Conservation (phyloP, 306 rosid genomes). For the Leucaena leucocephala region DNA sequence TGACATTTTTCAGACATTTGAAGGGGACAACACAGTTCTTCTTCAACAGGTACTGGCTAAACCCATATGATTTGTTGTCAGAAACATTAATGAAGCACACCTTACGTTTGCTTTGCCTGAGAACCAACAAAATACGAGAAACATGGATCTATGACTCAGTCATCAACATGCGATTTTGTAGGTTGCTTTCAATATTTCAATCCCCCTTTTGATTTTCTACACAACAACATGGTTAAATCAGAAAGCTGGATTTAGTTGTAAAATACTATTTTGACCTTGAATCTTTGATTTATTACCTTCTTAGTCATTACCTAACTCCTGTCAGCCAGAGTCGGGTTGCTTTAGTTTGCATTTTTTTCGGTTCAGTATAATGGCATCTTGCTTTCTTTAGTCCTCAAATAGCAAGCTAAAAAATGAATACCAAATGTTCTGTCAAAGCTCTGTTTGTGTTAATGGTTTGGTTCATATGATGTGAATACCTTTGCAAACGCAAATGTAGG, state of each 20-base stretch:
- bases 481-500: constrained; percentile 53
- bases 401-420: background rate
- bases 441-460: constrained; percentile 23
- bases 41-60: constrained; percentile 78
- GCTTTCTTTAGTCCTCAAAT: constrained; percentile 27
- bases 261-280: constrained; percentile 31
- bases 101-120: background rate
- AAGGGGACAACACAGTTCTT: constrained; percentile 98
- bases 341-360: constrained; percentile 7
- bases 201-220: background rate
- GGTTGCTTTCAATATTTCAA: background rate
- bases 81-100: constrained; percentile 22
- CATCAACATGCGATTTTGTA: background rate
- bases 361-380: constrained; percentile 8
- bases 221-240: background rate
- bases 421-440: constrained; percentile 2
- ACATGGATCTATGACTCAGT: background rate
- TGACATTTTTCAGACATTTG: constrained; percentile 97
- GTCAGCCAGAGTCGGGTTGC: background rate
- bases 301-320: background rate
- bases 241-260: background rate
- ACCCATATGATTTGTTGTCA: constrained; percentile 16
- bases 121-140: background rate
- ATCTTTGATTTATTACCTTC: background rate
- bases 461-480: constrained; percentile 8